A percentile compares a stretch with the other conserved stretches of the same genome.
Evolutionary conservation across 129 eudicot species (phyloP).

Genomic region (Heracleum sosnowskyi): DNA sequence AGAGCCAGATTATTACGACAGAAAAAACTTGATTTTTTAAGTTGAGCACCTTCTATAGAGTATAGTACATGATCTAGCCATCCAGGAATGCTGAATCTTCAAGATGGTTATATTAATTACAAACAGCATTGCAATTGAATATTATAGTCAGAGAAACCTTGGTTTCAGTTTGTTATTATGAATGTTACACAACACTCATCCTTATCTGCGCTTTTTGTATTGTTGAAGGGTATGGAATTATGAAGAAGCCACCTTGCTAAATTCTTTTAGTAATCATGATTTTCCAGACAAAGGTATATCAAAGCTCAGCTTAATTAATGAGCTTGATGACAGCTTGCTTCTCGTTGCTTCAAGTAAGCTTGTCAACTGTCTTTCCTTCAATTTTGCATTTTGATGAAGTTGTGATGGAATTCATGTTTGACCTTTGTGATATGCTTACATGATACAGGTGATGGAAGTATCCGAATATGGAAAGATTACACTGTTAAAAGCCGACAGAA

Average conservation of each 20-base stretch:
- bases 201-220: background rate
- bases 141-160: background rate
- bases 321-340: constrained; percentile 87
- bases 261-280: constrained; percentile 73
- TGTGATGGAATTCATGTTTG: constrained; percentile 4
- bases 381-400: background rate
- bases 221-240: constrained; percentile 79
- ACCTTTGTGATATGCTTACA: background rate
- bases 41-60: background rate
- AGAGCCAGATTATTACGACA: background rate
- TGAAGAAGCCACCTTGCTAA: constrained; percentile 77
- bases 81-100: background rate
- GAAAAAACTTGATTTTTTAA: background rate
- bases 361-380: background rate
- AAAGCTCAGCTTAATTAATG: constrained; percentile 80
- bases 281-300: constrained; percentile 86
- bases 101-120: background rate
- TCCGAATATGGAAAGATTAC: constrained; percentile 94
- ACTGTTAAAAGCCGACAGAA: constrained; percentile 49
- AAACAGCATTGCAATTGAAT: background rate
- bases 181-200: background rate
- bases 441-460: constrained; percentile 70
- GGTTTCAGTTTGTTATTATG: background rate
- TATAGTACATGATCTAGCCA: background rate
- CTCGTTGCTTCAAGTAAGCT: constrained; percentile 82